Percentiles rank a stretch among this genome's conserved stretches.
These are phyloP conservation scores for Tothia fuscella DNA, from an alignment of 2,329 filamentous ascomycete species.

Conservation along the genomic window DNA sequence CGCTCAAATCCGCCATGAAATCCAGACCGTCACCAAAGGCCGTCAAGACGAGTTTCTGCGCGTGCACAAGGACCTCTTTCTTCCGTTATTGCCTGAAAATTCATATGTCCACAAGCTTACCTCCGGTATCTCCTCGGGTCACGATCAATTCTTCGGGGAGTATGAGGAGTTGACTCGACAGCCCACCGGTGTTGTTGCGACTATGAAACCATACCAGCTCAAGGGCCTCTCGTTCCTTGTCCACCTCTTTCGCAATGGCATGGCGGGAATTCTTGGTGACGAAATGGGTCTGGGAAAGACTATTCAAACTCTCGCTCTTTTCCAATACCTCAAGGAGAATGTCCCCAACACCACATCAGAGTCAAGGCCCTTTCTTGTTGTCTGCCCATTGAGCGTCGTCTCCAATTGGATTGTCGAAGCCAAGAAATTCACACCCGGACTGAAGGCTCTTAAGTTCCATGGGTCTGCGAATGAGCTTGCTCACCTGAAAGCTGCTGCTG, in stretches of 20 bases:
- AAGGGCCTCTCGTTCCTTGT: slow-evolving; percentile 92
- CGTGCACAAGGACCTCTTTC: slow-evolving; percentile 32
- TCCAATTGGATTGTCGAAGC: slow-evolving; percentile 65
- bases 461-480: slow-evolving; percentile 53
- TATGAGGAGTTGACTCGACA: slow-evolving; percentile 27
- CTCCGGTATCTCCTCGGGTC: slow-evolving; percentile 10
- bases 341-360: slow-evolving; percentile 53
- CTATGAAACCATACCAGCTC: slow-evolving; percentile 86
- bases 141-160: slow-evolving; percentile 20
- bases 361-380: slow-evolving; percentile 68
- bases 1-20: slow-evolving; percentile 28
- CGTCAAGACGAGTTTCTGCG: slow-evolving; percentile 36
- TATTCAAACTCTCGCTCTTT: slow-evolving; percentile 55
- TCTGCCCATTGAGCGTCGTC: slow-evolving; percentile 60
- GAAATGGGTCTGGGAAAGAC: slow-evolving; percentile 70
- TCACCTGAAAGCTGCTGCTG: slow-evolving; percentile 59
- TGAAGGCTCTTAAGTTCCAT: slow-evolving; percentile 63
- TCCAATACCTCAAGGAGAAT: slow-evolving; percentile 62
- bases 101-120: slow-evolving; percentile 17
- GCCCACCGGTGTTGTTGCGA: slow-evolving; percentile 14
- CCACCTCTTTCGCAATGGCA: slow-evolving; percentile 53
- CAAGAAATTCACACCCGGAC: slow-evolving; percentile 62
- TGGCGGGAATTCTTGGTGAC: slow-evolving; percentile 60
- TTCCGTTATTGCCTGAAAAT: slow-evolving; percentile 32
- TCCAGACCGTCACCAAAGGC: slow-evolving; percentile 28